Percentiles rank a stretch among this genome's conserved stretches.
phyloP scores from a whole-genome alignment of 2,329 filamentous ascomycete genomes.

The Thelonectria olida region DNA sequence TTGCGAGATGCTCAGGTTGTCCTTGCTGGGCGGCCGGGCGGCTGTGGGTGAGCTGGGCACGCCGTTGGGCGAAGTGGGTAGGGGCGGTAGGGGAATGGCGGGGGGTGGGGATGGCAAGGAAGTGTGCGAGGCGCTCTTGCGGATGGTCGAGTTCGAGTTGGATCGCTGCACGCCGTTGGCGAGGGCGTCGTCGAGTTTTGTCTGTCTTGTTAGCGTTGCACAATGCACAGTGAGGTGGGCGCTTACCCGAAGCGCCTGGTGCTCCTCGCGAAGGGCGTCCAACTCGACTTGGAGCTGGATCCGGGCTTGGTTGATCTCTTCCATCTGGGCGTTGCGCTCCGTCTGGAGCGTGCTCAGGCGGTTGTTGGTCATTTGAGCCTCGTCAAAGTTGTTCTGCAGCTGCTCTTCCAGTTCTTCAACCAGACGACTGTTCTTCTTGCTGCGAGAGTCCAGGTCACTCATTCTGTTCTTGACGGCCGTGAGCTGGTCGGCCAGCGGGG shows the following conservation, averaged over 20 bases:
- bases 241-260: conserved; percentile 80
- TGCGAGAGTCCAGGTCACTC: conserved; percentile 69
- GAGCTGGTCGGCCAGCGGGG: conserved; percentile 64
- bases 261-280: conserved; percentile 73
- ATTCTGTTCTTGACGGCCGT: conserved; percentile 73
- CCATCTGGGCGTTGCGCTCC: conserved; percentile 77
- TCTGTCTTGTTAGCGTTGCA: conserved; percentile 56
- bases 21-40: conserved; percentile 82
- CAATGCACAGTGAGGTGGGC: neutral
- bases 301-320: conserved; percentile 77
- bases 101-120: conserved; percentile 94
- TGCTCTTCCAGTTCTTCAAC: conserved; percentile 98
- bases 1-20: conserved; percentile 73
- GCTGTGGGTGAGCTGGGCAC: conserved; percentile 60
- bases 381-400: conserved; percentile 92
- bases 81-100: conserved; percentile 92
- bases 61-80: conserved; percentile 68
- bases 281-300: conserved; percentile 73
- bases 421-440: conserved; percentile 90
- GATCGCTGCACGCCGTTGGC: conserved; percentile 61
- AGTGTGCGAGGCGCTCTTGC: conserved; percentile 84
- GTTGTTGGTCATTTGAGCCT: conserved; percentile 86
- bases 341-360: conserved; percentile 83
- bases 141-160: conserved; percentile 75
- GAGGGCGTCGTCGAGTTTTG: conserved; percentile 66